Conservation (phyloP, 2,329 filamentous ascomycete genomes). For the Colletotrichum gigasporum region DNA sequence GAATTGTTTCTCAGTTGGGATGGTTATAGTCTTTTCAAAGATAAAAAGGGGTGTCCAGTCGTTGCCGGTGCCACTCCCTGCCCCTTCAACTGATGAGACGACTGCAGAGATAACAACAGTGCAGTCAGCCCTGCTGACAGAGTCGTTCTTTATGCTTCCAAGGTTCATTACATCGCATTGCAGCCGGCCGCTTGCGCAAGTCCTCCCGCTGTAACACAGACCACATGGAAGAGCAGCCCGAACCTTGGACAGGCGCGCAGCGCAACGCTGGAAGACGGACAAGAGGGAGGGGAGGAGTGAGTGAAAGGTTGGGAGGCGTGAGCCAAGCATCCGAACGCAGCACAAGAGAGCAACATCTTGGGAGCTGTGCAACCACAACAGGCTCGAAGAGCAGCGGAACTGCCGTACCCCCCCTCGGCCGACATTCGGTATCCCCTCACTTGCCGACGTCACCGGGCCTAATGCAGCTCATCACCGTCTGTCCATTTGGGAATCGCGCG, state of each 20-base stretch:
- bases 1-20: conserved; percentile 25
- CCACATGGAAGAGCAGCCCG: background rate
- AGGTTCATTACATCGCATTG: conserved; percentile 18
- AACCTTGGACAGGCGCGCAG: background rate
- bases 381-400: background rate
- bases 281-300: background rate
- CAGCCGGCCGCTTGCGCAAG: conserved; percentile 17
- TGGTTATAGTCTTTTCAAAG: conserved; percentile 1
- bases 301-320: conserved; percentile 7
- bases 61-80: background rate
- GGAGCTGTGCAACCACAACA: background rate
- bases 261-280: background rate
- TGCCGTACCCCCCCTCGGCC: conserved; percentile 26
- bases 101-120: conserved; percentile 6
- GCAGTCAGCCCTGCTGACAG: background rate
- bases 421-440: conserved; percentile 23
- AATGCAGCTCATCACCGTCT: conserved; percentile 24
- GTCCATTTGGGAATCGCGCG: background rate
- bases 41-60: background rate
- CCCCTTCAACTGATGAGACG: background rate
- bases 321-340: conserved; percentile 1
- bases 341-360: background rate
- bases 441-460: conserved; percentile 18
- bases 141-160: conserved; percentile 25
- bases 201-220: conserved; percentile 5